Percentiles rank a stretch among this genome's conserved stretches.
Conservation (phyloP, 305 asterid genomes). For the Fraxinus greggii region DNA sequence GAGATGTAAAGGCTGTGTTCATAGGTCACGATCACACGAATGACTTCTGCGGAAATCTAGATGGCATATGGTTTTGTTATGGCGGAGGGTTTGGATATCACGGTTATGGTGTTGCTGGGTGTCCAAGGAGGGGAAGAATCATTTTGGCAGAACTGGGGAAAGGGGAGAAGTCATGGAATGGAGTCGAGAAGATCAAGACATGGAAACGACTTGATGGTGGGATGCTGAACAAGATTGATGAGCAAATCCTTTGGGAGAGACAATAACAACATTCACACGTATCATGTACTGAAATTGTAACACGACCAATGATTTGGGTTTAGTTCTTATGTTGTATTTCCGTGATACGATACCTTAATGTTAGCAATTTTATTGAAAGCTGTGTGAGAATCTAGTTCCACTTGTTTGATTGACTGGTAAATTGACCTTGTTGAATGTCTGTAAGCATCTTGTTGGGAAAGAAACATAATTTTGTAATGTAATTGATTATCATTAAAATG, state of each 20-base stretch:
- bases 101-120: conserved; percentile 75
- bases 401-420: neutral
- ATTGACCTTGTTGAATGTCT: neutral
- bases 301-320: neutral
- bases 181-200: conserved; percentile 62
- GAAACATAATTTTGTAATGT: neutral
- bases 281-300: neutral
- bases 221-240: conserved; percentile 60
- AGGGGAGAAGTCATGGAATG: conserved; percentile 55
- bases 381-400: neutral
- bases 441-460: neutral
- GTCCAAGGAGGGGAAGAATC: conserved; percentile 66
- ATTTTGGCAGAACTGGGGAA: conserved; percentile 64
- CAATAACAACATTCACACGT: conserved; percentile 14
- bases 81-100: conserved; percentile 95
- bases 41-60: conserved; percentile 75
- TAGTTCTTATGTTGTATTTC: neutral
- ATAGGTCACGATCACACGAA: conserved; percentile 88
- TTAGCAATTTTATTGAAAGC: neutral
- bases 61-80: conserved; percentile 86
- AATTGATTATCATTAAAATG: neutral
- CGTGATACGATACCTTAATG: neutral
- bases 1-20: conserved; percentile 87
- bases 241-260: conserved; percentile 74
- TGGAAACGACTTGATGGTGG: conserved; percentile 82